Conservation (phyloP, 1,284 basidiomycete species). For the Coriolopsis trogii region DNA sequence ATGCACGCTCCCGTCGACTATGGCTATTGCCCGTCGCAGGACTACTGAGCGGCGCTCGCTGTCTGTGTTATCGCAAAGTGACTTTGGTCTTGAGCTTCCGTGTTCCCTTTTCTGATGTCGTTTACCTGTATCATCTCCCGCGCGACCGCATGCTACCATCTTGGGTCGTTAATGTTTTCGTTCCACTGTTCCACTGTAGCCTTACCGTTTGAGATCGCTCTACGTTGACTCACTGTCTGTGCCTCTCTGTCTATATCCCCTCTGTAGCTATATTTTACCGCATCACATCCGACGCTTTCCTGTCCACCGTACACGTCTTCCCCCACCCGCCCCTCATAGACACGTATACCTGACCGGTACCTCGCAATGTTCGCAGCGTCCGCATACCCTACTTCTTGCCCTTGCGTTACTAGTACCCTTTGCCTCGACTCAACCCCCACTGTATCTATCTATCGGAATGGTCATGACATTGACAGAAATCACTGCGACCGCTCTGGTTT, state of each 20-base stretch:
- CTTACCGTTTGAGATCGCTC: slow-evolving; percentile 8
- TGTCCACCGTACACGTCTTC: slow-evolving; percentile 9
- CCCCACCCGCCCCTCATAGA: slow-evolving; percentile 6
- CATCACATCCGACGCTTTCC: not conserved
- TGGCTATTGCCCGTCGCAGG: slow-evolving; percentile 15
- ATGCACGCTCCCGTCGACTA: slow-evolving; percentile 15
- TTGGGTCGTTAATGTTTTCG: slow-evolving; percentile 18
- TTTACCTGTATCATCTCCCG: not conserved
- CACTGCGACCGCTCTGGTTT: too few relatives aligned
- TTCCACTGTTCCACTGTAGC: slow-evolving; percentile 18
- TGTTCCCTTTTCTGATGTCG: not conserved
- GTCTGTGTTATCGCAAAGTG: not conserved
- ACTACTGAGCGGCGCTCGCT: slow-evolving; percentile 14
- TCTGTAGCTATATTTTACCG: slow-evolving; percentile 18
- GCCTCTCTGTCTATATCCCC: slow-evolving; percentile 5
- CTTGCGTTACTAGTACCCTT: slow-evolving; percentile 12
- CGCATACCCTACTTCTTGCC: slow-evolving; percentile 21
- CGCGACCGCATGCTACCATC: not conserved
- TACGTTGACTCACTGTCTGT: not conserved
- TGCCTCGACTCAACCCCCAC: slow-evolving; percentile 1
- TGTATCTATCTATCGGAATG: slow-evolving; percentile 20
- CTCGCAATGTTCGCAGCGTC: not conserved
- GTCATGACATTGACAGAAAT: not conserved
- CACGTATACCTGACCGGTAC: slow-evolving; percentile 17
- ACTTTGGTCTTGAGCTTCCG: slow-evolving; percentile 2